These are phyloP conservation scores for Hanseniaspora uvarum DNA, from an alignment of 1,139 yeast species.

Conservation along the genomic window DNA sequence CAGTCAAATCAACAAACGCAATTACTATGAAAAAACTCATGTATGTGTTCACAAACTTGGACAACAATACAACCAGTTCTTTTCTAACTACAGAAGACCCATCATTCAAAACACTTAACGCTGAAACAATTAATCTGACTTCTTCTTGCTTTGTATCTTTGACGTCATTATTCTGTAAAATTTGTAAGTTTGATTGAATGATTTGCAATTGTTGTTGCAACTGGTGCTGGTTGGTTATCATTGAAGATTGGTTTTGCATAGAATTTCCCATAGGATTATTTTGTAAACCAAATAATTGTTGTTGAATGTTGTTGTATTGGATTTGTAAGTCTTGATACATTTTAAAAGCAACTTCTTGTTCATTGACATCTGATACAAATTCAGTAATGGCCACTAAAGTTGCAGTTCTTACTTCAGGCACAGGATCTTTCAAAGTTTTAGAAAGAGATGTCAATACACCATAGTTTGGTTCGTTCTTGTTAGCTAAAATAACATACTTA, in stretches of 20 bases:
- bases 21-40: slow-evolving; percentile 70
- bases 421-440: slow-evolving; percentile 65
- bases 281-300: slow-evolving; percentile 28
- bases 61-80: slow-evolving; percentile 69
- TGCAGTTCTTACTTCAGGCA: slow-evolving; percentile 90
- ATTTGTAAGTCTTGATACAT: slow-evolving; percentile 30
- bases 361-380: slow-evolving; percentile 47
- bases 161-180: slow-evolving; percentile 28
- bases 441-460: slow-evolving; percentile 38
- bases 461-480: slow-evolving; percentile 16
- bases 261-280: slow-evolving; percentile 22
- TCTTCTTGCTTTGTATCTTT: slow-evolving; percentile 37
- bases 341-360: slow-evolving; percentile 28
- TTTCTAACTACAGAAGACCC: slow-evolving; percentile 84
- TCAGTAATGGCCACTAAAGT: slow-evolving; percentile 64
- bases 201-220: slow-evolving; percentile 29
- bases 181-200: slow-evolving; percentile 26
- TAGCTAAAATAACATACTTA: slow-evolving; percentile 47
- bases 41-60: slow-evolving; percentile 63
- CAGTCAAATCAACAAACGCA: slow-evolving; percentile 77
- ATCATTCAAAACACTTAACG: slow-evolving; percentile 52
- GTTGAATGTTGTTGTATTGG: slow-evolving; percentile 28
- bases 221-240: slow-evolving; percentile 28
- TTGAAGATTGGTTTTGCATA: slow-evolving; percentile 23
- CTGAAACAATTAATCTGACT: slow-evolving; percentile 37